Evolutionary conservation across 345 rosid species (phyloP), one percentile per base, ranked within the genome.

Genomic region (Nasturtium officinale): DNA sequence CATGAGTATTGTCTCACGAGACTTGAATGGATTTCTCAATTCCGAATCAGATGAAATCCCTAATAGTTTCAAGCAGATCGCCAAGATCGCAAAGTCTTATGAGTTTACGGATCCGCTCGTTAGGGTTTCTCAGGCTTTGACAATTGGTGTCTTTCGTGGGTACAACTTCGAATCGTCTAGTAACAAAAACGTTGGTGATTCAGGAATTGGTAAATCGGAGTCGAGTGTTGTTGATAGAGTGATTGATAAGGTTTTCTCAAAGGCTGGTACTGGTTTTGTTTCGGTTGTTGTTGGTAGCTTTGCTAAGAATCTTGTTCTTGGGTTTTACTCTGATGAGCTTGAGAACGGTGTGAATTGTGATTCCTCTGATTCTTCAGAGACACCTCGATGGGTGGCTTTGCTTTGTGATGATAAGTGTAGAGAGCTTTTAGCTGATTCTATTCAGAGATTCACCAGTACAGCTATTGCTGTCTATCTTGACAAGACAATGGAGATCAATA

Each of bases 231-330:
- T 83, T 48, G 87, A 86, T 79, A 86, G 65, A 80, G 84, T 89
- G n/a, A 79, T 86, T 80, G 96, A 92, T 45, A 86, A 78, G 85
- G 60, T 89, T 67, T 83, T 90, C 61, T 89, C 99, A 0, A 55
- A 80, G 6, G 76, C 88, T 13, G 99, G 96, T 26, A 63, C 88
- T 57, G 99, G 98, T 3, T 92, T 96, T 80, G 83, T 86, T 47
- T 96, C 99, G 0, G 88, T 83, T 25, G 83, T 96, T 21, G 87
- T 87, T 20, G 97, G 97, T 79, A 96, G 97, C 77, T 90, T 96
- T 78, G 97, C 99, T 2, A 85, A 81, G 85, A 96, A 90, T 85
- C 80, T 96, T 73, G 95, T 90, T 46, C 71, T 90, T 82, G 99
- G 96, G 1, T 89, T 87, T 73, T 85, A 84, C 83, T 75, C 93